Percentiles rank a stretch among this genome's conserved stretches.
These are phyloP conservation scores for Colletotrichum sp. DNA, from an alignment of 2,329 filamentous ascomycete species.

Conservation along the genomic window DNA sequence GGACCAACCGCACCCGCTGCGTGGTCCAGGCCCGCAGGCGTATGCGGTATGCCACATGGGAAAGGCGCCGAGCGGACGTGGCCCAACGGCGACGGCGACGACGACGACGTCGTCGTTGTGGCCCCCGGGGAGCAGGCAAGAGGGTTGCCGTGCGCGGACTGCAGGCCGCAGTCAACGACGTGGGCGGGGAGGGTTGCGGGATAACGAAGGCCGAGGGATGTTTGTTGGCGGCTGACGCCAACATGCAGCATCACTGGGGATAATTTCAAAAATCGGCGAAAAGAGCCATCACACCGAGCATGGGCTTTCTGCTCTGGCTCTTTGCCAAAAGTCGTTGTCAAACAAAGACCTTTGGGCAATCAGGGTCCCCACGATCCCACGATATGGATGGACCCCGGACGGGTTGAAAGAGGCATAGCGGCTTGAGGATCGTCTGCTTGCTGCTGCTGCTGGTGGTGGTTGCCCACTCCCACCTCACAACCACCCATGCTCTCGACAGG, in stretches of 20 bases:
- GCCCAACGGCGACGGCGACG: not conserved
- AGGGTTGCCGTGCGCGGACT: not conserved
- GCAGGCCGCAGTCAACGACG: not conserved
- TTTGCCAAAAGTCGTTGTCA: not conserved
- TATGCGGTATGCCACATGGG: not conserved
- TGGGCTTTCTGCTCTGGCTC: not conserved
- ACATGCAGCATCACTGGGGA: not conserved
- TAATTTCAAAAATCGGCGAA: not conserved
- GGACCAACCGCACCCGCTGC: not conserved
- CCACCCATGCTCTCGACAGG: not conserved
- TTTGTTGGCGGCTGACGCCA: not conserved
- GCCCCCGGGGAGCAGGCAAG: not conserved
- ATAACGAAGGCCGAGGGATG: not conserved
- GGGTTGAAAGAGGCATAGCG: conserved; percentile 3
- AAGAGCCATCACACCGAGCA: not conserved
- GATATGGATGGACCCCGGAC: conserved; percentile 9
- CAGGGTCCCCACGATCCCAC: conserved; percentile 15
- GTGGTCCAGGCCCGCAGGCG: not conserved
- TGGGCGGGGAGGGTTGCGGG: not conserved
- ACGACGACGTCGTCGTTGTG: not conserved
- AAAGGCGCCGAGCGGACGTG: not conserved
- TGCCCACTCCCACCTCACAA: not conserved
- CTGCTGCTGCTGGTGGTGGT: not conserved
- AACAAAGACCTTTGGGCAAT: not conserved
- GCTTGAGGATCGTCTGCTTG: not conserved